Base-by-base conservation (phyloP, 495 filamentous ascomycete genomes). In the Penicillium taxi region DNA sequence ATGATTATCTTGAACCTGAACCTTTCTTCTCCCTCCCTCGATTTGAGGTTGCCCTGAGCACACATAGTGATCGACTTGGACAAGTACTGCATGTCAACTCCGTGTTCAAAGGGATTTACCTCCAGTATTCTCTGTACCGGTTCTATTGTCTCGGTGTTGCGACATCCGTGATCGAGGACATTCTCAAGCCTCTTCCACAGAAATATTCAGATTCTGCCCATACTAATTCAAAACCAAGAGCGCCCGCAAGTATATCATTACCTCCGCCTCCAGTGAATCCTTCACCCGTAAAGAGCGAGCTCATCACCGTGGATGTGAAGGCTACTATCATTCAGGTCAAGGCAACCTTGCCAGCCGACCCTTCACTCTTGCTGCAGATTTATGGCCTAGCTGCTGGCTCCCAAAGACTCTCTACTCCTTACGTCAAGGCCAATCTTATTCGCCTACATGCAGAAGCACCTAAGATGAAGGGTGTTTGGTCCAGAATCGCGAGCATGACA, bases 121-220 rank as follows among this genome's bases (percentile, higher is more conserved):
- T 94, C 3, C 82, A 94, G 21, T 96, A 96, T 52, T 96, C 93
- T 3, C 71, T 99, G 1, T 96, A 93, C 55, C 80, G 90, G 4
- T 90, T 94, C 52, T 96, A 95, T 51, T 80, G 87, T n/a, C 68
- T 90, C 18, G 83, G 82, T 8, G 74, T 96, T 31, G 93, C 93
- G 18, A 58, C 72, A 14, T 80, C 77, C 39, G 82, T 93, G 6
- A 58, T 98, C 9, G 71, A 73, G 35, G 78, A 80, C 40, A 84
- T 87, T 5, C 84, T 96, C 52, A 65, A 74, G 47, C 70, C 64
- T 23, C 64, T 66, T 0, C 39, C 57, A 17, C 42, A 36, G 6
- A 44, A 49, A 24, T 21, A 36, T 13, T 8, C 48, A 14, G 42
- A 32, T 4, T 27, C 42, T 28, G 11, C n/a, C n/a, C n/a, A n/a